phyloP scores from a whole-genome alignment of 2,329 filamentous ascomycete species.

The Blastomyces silverae region DNA sequence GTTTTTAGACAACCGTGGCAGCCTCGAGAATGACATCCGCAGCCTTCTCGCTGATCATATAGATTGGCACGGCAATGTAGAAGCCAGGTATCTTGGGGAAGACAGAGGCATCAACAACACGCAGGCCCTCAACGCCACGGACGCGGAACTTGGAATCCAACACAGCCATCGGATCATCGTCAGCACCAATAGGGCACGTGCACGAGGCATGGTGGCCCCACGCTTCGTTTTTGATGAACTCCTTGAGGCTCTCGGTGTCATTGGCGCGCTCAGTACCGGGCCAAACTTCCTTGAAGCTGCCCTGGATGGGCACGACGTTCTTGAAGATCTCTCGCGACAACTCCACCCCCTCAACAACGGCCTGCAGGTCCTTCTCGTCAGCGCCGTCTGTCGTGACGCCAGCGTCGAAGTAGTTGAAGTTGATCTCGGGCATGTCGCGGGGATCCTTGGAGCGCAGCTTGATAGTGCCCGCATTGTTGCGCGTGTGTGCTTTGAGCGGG shows the following conservation, averaged over 20 bases:
- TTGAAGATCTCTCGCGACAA: slow-evolving; percentile 46
- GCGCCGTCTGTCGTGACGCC: slow-evolving; percentile 41
- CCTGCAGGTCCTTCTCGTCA: slow-evolving; percentile 47
- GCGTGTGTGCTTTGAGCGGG: slow-evolving; percentile 57
- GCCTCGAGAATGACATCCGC: slow-evolving; percentile 46
- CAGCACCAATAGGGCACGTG: slow-evolving; percentile 50
- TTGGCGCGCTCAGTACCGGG: slow-evolving; percentile 38
- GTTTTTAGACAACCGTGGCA: neutral
- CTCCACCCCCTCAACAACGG: slow-evolving; percentile 51
- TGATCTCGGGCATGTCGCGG: slow-evolving; percentile 56
- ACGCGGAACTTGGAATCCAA: slow-evolving; percentile 50
- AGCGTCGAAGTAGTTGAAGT: slow-evolving; percentile 54
- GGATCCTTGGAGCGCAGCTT: slow-evolving; percentile 56
- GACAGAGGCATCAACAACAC: slow-evolving; percentile 54
- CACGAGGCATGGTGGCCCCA: slow-evolving; percentile 55
- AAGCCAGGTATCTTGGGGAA: slow-evolving; percentile 50
- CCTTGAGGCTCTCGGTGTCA: slow-evolving; percentile 41
- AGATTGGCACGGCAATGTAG: slow-evolving; percentile 45
- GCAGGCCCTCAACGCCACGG: slow-evolving; percentile 46
- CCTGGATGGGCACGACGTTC: slow-evolving; percentile 38
- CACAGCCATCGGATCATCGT: slow-evolving; percentile 48
- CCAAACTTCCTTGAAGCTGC: slow-evolving; percentile 40
- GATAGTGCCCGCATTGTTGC: slow-evolving; percentile 58
- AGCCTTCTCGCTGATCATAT: slow-evolving; percentile 54
- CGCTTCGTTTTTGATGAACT: slow-evolving; percentile 45